Base-by-base conservation (phyloP, 345 rosid genomes). In the Salix brachista region DNA sequence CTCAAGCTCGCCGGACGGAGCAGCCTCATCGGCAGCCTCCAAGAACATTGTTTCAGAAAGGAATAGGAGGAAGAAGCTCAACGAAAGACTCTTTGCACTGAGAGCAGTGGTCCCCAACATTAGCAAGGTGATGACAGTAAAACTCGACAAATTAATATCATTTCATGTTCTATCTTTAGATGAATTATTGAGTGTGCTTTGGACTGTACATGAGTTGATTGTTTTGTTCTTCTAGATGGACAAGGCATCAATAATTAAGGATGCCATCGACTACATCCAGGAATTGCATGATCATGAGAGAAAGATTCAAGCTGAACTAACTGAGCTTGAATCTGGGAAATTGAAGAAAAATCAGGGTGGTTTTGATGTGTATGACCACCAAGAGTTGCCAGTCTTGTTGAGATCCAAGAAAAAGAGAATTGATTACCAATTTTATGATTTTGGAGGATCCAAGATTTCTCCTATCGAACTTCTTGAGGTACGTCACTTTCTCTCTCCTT, bases 201-300 rank as follows among this genome's bases (percentile, higher is more conserved):
- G 46, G 46, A 42, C 46, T 37, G 18, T 25, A 16, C 14, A 39
- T 26, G 30, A 25, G 54, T 37, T 69, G 18, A 8, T 68, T 7
- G 25, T 50, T n/a, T n/a, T 56, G 37, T 16, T 36, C 12, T 1
- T 32, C 10, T 76, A 96, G 99, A 96, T 96, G 99, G 99, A 96
- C 77, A 96, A 92, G 87, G 99, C 99, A 19, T 96, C 99, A n/a
- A 96, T 96, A 79, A 86, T 96, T 74, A 96, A 91, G 81, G 99
- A 96, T 41, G 98, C 99, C 7, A 96, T 96, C 21, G 90, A 89
- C 62, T 93, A 96, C 81, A 93, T 96, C 68, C 88, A 93, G 79
- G 93, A 91, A 56, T 75, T 96, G 78, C 99, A 91, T 21, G 89
- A 88, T 2, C 97, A 92, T 80, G 94, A 96, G 81, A 85, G 78